Conservation (phyloP, 2,329 filamentous ascomycete species). For the Epichloe gansuensis region DNA sequence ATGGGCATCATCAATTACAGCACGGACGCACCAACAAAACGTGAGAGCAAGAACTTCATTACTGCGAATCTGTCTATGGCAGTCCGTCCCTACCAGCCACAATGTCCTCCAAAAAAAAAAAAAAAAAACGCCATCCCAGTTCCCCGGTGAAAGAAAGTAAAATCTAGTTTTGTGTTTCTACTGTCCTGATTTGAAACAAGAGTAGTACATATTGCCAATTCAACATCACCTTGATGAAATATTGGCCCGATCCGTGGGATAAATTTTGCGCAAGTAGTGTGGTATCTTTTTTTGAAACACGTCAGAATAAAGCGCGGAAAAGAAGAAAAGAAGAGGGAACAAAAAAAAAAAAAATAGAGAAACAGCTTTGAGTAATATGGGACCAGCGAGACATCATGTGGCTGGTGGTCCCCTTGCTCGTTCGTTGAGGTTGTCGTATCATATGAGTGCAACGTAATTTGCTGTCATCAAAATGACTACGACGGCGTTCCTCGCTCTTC, state of each 20-base stretch:
- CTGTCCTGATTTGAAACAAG: not conserved
- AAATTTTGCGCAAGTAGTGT: not conserved
- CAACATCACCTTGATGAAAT: not conserved
- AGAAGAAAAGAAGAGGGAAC: not conserved
- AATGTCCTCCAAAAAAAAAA: not conserved
- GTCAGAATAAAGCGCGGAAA: not conserved
- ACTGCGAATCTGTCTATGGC: not conserved
- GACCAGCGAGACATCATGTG: not conserved
- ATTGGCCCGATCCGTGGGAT: not conserved
- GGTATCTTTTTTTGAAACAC: not conserved
- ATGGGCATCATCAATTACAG: too few relatives aligned
- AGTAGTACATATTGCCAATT: not conserved
- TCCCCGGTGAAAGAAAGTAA: not conserved
- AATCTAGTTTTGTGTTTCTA: not conserved
- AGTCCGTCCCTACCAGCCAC: not conserved
- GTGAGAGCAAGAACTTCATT: not conserved
- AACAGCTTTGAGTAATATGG: not conserved
- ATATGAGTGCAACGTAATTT: too few relatives aligned
- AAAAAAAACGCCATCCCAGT: not conserved
- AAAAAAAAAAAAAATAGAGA: not conserved
- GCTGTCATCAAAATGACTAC: constrained; percentile 15
- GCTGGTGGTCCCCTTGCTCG: too few relatives aligned
- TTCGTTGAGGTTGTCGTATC: too few relatives aligned
- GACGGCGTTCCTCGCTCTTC: constrained; percentile 40
- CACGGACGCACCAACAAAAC: too few relatives aligned